Percentiles rank a stretch among this genome's conserved stretches.
Evolutionary conservation across 106 monocot genomes (phyloP).

Genomic region (Phalaenopsis equestris): DNA sequence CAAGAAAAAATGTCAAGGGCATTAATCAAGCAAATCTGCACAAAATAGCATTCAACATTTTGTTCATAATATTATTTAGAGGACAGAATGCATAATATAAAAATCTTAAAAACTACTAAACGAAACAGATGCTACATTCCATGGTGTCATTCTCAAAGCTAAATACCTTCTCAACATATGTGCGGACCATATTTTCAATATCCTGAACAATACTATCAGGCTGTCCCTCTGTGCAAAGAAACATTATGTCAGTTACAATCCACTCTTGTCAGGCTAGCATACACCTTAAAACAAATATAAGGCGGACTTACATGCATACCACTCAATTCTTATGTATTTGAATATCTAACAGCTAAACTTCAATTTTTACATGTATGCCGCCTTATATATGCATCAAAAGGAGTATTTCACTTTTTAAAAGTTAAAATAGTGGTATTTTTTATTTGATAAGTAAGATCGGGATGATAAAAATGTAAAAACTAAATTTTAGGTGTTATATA

Average conservation of each 20-base stretch:
- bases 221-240: slow-evolving; percentile 38
- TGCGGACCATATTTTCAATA: slow-evolving; percentile 78
- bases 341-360: no score
- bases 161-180: slow-evolving; percentile 48
- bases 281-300: not conserved
- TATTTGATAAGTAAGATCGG: no score
- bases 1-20: not conserved
- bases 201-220: slow-evolving; percentile 68
- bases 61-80: not conserved
- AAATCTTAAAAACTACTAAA: not conserved
- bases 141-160: not conserved
- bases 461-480: no score
- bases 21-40: not conserved
- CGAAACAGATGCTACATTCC: not conserved
- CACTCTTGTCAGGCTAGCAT: not conserved
- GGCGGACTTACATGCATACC: no score
- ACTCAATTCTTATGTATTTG: no score
- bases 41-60: not conserved
- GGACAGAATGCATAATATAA: not conserved
- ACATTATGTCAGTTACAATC: not conserved
- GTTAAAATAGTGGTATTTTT: no score
- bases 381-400: no score
- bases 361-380: no score
- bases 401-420: no score
- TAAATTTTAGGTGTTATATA: no score